These are phyloP conservation scores for Taiwanofungus camphoratus DNA, from an alignment of 1,284 basidiomycete genomes.

Conservation along the genomic window DNA sequence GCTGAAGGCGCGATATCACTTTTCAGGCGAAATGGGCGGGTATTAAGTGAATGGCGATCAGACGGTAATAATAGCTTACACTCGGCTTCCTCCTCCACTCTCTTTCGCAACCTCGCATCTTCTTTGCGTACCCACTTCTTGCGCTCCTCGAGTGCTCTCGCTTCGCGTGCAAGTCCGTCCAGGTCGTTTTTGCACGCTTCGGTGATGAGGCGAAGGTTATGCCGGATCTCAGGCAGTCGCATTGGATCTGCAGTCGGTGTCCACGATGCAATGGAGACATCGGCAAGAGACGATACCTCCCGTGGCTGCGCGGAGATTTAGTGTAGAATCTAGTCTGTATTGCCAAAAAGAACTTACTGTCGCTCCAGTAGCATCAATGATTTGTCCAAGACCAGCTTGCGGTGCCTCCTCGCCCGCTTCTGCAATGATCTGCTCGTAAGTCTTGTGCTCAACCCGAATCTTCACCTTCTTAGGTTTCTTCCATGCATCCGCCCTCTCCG, in stretches of 20 bases:
- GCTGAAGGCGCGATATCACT: slow-evolving; percentile 76
- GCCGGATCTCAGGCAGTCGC: slow-evolving; percentile 90
- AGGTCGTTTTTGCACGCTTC: slow-evolving; percentile 81
- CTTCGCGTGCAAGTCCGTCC: slow-evolving; percentile 86
- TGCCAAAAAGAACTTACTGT: slow-evolving; percentile 64
- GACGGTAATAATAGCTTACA: slow-evolving; percentile 38
- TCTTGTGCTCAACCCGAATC: slow-evolving; percentile 85
- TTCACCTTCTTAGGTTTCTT: slow-evolving; percentile 82
- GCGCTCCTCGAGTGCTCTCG: slow-evolving; percentile 73
- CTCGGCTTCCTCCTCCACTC: slow-evolving; percentile 69
- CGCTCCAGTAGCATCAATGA: slow-evolving; percentile 92
- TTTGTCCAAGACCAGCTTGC: slow-evolving; percentile 65
- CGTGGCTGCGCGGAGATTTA: slow-evolving; percentile 51
- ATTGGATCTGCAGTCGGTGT: slow-evolving; percentile 79
- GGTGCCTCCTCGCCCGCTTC: slow-evolving; percentile 65
- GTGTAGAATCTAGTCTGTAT: too few species aligned
- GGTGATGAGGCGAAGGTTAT: slow-evolving; percentile 86
- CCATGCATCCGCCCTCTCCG: slow-evolving; percentile 67
- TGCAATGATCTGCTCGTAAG: slow-evolving; percentile 89
- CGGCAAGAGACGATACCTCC: slow-evolving; percentile 78
- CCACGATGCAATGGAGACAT: slow-evolving; percentile 77
- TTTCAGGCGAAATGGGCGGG: not conserved
- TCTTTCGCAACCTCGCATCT: slow-evolving; percentile 59
- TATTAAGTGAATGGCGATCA: slow-evolving; percentile 10
- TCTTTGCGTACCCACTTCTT: slow-evolving; percentile 74